These are phyloP conservation scores for Chlorella sp. DNA, from an alignment of 139 green algal species.

Conservation along the genomic window DNA sequence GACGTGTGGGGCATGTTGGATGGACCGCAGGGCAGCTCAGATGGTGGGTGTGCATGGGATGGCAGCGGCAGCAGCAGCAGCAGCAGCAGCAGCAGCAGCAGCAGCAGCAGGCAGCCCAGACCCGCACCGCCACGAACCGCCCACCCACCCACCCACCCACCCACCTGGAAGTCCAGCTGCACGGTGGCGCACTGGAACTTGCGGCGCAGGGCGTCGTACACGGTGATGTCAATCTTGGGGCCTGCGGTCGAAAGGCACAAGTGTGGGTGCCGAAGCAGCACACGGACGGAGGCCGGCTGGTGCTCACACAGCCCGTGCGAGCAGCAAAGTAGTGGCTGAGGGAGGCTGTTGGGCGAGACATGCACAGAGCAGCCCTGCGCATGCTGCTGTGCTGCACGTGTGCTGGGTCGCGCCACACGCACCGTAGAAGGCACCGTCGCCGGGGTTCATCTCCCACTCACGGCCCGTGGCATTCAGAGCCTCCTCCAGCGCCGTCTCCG, in stretches of 20 bases:
- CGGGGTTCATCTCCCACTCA: conserved; percentile 87
- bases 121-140: too few species aligned
- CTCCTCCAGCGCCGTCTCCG: conserved; percentile 84
- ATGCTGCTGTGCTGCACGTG: neutral
- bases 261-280: too few species aligned
- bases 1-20: too few species aligned
- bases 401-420: neutral
- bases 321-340: neutral
- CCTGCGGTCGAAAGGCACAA: too few species aligned
- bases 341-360: neutral
- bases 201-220: conserved; percentile 87
- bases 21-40: too few species aligned
- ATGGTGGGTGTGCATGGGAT: too few species aligned
- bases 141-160: neutral
- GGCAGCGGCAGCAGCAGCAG: too few species aligned
- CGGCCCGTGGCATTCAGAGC: conserved; percentile 84
- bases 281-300: too few species aligned
- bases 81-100: too few species aligned
- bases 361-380: neutral
- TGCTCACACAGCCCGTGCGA: too few species aligned
- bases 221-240: conserved; percentile 99
- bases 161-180: conserved; percentile 98
- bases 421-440: conserved; percentile 97
- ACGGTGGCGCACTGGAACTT: conserved; percentile 99
- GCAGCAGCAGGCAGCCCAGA: too few species aligned